Base-by-base conservation (phyloP, 2,329 filamentous ascomycete genomes). In the Cytospora schulzeri region DNA sequence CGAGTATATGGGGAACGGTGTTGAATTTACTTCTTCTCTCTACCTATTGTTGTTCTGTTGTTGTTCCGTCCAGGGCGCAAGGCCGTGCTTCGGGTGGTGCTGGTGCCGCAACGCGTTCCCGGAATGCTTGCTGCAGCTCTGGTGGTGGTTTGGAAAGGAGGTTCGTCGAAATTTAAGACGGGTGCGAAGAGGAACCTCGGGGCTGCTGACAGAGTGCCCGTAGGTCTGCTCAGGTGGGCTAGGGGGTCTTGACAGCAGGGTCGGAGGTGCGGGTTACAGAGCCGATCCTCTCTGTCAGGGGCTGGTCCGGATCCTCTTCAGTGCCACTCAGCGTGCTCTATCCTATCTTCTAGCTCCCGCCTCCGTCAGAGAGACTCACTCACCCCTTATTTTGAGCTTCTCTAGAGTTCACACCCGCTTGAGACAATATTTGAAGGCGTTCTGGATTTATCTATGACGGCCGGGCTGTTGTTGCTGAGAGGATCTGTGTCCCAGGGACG, bases 141-240 rank as follows among this genome's bases (percentile, higher is more conserved):
- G 60, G 60, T 56, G 55, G 55, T 55, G 51, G n/a, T 55, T 62
- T 62, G 60, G 60, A 62, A 62, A 62, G 60, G 60, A 62, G 52
- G 60, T 57, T 56, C 52, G 45, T 48, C 45, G 60, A 62, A 62
- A 62, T 62, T 62, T 62, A 45, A 56, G 60, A 62, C 54, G 38
- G 52, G 52, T 22, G 38, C 33, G 29, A 56, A 56, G 55, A 62
- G 45, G 55, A 35, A 50, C 33, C 60, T 56, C 60, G 54, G 60
- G 60, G 60, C 52, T 56, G 60, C 60, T 62, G 60, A 56, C 52
- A 62, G 38, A 28, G 52, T 56, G 60, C 60, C 59, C 41, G 55
- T 54, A 28, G 22, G 60, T 54, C 35, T 54, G 38, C 19, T 17
- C 38, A 41, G 38, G 38, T 17, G 29, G 26, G 52, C 52, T 56